phyloP scores from a whole-genome alignment of 495 filamentous ascomycete genomes.

The Letharia lupina region DNA sequence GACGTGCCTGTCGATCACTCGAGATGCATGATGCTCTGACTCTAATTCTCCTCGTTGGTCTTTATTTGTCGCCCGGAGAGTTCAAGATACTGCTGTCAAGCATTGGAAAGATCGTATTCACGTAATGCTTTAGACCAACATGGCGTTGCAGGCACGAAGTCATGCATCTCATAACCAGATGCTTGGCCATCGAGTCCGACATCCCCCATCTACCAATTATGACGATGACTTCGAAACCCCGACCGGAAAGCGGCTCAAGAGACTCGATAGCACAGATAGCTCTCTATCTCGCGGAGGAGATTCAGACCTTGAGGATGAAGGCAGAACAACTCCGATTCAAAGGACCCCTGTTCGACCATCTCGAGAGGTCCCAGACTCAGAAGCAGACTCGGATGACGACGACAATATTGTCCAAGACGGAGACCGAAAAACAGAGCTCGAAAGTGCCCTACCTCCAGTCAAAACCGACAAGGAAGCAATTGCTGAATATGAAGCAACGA shows the following conservation, averaged over 20 bases:
- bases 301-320: slow-evolving; percentile 14
- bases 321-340: slow-evolving; percentile 9
- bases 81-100: too few species aligned
- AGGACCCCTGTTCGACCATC: slow-evolving; percentile 13
- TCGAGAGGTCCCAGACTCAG: slow-evolving; percentile 29
- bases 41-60: background rate
- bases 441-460: slow-evolving; percentile 63
- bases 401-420: slow-evolving; percentile 29
- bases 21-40: slow-evolving; percentile 1
- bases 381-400: slow-evolving; percentile 35
- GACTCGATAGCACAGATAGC: slow-evolving; percentile 30
- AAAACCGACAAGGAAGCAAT: slow-evolving; percentile 63
- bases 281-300: slow-evolving; percentile 20
- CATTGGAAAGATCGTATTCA: background rate
- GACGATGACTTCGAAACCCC: slow-evolving; percentile 28
- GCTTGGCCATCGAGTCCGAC: slow-evolving; percentile 31
- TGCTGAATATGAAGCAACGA: slow-evolving; percentile 65
- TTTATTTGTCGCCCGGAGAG: too few species aligned
- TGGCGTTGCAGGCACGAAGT: slow-evolving; percentile 24
- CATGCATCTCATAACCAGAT: slow-evolving; percentile 28
- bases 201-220: slow-evolving; percentile 35
- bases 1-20: slow-evolving; percentile 1
- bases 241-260: slow-evolving; percentile 33
- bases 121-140: background rate
- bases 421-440: slow-evolving; percentile 57